phyloP scores from a whole-genome alignment of 768 basidiomycete genomes.

The Mycena amicta region DNA sequence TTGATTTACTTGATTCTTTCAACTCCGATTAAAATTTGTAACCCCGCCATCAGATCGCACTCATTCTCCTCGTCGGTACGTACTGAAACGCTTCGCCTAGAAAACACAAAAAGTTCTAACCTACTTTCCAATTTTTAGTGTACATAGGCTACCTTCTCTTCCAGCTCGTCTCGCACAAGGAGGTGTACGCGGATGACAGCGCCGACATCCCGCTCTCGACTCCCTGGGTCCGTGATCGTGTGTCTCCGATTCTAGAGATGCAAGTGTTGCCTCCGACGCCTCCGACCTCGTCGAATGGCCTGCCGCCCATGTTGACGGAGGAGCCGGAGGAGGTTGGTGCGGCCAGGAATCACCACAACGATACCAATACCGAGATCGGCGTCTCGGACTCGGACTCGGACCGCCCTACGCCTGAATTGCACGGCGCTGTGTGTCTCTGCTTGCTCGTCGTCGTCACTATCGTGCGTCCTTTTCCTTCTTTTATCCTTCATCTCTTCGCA shows the following conservation, averaged over 20 bases:
- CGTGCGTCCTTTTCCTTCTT: background rate
- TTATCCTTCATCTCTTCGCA: background rate
- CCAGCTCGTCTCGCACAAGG: slow-evolving; percentile 43
- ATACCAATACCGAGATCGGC: too few relatives aligned
- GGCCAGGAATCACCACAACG: background rate
- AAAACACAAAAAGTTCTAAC: too few relatives aligned
- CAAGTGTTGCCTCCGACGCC: background rate
- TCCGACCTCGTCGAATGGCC: background rate
- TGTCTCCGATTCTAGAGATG: background rate
- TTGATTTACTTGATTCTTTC: background rate
- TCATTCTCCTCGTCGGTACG: slow-evolving; percentile 60
- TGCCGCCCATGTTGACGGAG: background rate
- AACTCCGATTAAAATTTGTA: background rate
- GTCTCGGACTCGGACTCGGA: background rate
- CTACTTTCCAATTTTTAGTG: slow-evolving; percentile 34
- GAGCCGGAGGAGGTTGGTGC: background rate
- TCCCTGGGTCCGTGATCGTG: slow-evolving; percentile 10
- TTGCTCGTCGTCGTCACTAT: slow-evolving; percentile 34
- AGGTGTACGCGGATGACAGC: slow-evolving; percentile 49
- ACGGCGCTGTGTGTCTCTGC: slow-evolving; percentile 14
- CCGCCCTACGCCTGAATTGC: background rate
- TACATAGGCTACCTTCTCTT: slow-evolving; percentile 59
- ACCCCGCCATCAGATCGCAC: slow-evolving; percentile 32
- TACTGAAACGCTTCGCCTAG: background rate
- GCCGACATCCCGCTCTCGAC: slow-evolving; percentile 15